Base-by-base conservation (phyloP, 169 alveolate genomes). In the Cytauxzoon felis region DNA sequence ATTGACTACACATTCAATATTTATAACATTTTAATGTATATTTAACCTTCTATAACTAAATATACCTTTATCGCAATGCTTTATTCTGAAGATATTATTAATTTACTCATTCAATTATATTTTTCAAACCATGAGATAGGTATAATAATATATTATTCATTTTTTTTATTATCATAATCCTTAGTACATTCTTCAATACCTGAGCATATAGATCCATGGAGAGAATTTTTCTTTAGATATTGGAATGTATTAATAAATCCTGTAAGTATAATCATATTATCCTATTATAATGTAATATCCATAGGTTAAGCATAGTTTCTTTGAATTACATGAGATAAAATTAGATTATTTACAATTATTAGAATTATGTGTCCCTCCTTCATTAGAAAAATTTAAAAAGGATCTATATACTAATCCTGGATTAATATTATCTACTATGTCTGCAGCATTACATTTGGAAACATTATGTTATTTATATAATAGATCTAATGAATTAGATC, bases 121-220 rank as follows among this genome's bases (percentile, higher is more conserved):
- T 21, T 56, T 3, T 56, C 48, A 6, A 34, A 56, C 6, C 86
- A 81, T 63, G 61, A 61, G 58, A 72, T 72, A 16, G 87, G 81
- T 33, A 81, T 26, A 13, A 71, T 67, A 58, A 68, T 69, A 43
- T 80, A 80, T 24, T 67, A 60, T 58, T 56, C 72, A 45, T 69
- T 80, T 18, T 71, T 80, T 62, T 56, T 67, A 11, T 68, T 50
- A 30, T 57, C 33, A 47, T 42, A 58, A 16, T 82, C 88, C 49
- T 69, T 70, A 19, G 63, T 82, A 16, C 75, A 68, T 3, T 71
- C 78, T 23, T 84, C 89, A 40, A 81, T 60, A 7, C 67, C 80
- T 30, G 56, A 63, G 49, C 78, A 62, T 38, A 45, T 24, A 40
- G 83, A 67, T 29, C 49, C 72, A 4, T 66, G 79, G 79, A 33